Evolutionary conservation across 129 eudicot genomes (phyloP), one percentile per base, ranked within the genome.

Genomic region (Scalesia atractyloides): DNA sequence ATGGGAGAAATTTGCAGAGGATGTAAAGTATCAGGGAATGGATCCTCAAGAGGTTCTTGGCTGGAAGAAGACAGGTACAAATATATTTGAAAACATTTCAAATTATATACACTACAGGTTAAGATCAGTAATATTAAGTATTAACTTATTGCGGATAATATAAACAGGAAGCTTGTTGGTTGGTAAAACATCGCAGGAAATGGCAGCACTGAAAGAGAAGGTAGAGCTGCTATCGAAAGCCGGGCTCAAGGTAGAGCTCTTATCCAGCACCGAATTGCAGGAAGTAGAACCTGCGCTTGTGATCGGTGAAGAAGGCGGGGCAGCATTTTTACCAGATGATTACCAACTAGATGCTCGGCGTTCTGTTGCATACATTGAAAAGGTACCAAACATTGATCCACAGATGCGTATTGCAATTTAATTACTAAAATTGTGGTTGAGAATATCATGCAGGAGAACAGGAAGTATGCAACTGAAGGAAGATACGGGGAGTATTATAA

Each of bases 121-220:
- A 65, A 64, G 18, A 36, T 63, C 41, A 39, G 22, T 64, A 14
- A 54, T 68, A 47, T 41, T 30, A 37, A 14, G 46, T 68, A 47
- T 41, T 30, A 37, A 73, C 43, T 34, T 60, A 46, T 9, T 74
- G n/a, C 19, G 73, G 46, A 69, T 59, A 10, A 16, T 43, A 46
- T 61, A 12, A 69, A 68, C 79, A 93, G 98, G 98, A 79, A 94
- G 99, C 84, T 77, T 94, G 88, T 84, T 95, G 74, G 89, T 95
- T 84, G 96, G 99, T 80, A 86, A 73, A 80, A 90, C 94, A 18
- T 76, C 82, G 0, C 83, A 82, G 53, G 96, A 90, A 9, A 53
- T 81, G 69, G 71, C 53, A 41, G 39, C 53, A 65, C 77, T 95
- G 69, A 39, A 8, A 78, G 80, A 6, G 34, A 83, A 75, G 82